These are phyloP conservation scores for Wickerhamiella spandovensis DNA, from an alignment of 805 yeast species.

Conservation along the genomic window DNA sequence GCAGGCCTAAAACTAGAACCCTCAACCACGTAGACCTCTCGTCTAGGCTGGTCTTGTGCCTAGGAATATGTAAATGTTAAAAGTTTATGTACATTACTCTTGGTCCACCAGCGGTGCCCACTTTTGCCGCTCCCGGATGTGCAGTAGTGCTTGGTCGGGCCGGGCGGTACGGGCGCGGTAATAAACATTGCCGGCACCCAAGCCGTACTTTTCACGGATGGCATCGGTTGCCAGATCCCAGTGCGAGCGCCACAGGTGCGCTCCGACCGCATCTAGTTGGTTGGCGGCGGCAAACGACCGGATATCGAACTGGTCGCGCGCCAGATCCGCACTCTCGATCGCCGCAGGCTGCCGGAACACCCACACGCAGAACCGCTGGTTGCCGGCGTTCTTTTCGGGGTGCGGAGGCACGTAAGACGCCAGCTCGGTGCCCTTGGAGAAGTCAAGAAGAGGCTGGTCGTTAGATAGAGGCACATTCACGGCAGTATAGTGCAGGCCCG, in stretches of 20 bases:
- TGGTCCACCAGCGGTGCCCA: conserved; percentile 10
- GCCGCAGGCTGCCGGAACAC: conserved; percentile 57
- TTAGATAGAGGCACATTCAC: conserved; percentile 49
- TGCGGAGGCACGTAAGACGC: conserved; percentile 63
- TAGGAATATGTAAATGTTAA: too few species aligned
- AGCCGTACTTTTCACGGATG: conserved; percentile 60
- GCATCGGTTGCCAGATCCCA: conserved; percentile 58
- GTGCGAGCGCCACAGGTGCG: conserved; percentile 76
- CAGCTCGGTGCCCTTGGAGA: conserved; percentile 29
- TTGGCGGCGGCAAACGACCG: conserved; percentile 48
- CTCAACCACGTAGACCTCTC: too few species aligned
- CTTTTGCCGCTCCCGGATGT: conserved; percentile 16
- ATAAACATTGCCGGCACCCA: conserved; percentile 61
- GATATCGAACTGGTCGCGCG: conserved; percentile 50
- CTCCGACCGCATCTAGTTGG: conserved; percentile 68
- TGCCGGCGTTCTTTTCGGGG: conserved; percentile 78
- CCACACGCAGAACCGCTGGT: conserved; percentile 80
- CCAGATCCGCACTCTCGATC: conserved; percentile 16
- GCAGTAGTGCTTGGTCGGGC: conserved; percentile 19
- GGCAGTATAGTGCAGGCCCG: conserved; percentile 68
- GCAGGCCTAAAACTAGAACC: conserved; percentile 7
- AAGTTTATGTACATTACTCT: background rate
- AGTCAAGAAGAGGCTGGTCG: conserved; percentile 41
- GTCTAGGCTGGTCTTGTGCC: too few species aligned
- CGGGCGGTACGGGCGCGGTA: conserved; percentile 20